phyloP scores from a whole-genome alignment of 768 basidiomycete genomes.

The Pholiota conissans region DNA sequence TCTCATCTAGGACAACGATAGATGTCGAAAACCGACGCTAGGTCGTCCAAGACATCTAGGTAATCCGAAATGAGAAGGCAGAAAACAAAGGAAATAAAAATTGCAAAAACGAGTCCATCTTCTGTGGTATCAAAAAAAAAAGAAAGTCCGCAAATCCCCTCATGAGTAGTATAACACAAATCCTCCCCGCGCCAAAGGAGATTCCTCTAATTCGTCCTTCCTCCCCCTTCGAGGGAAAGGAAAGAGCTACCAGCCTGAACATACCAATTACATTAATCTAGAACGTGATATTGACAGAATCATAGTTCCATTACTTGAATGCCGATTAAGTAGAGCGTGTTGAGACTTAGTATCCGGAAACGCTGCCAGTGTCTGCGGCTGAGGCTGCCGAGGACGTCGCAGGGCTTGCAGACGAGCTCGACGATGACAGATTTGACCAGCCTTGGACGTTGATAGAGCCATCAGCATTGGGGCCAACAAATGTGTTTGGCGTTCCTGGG shows the following conservation, averaged over 20 bases:
- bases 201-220: background rate
- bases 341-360: background rate
- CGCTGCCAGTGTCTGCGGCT: background rate
- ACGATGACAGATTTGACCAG: constrained; percentile 26
- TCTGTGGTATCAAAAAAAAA: background rate
- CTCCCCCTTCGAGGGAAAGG: background rate
- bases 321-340: background rate
- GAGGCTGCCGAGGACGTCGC: background rate
- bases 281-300: background rate
- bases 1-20: background rate
- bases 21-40: constrained; percentile 2
- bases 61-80: background rate
- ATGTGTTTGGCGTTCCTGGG: constrained; percentile 36
- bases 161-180: background rate
- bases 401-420: background rate
- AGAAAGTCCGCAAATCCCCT: background rate
- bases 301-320: background rate
- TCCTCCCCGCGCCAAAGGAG: background rate
- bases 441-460: constrained; percentile 48
- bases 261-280: constrained; percentile 7
- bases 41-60: background rate
- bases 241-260: background rate
- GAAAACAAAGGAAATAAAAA: constrained; percentile 8
- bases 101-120: constrained; percentile 1
- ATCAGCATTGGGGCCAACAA: constrained; percentile 41